Evolutionary conservation across 2,329 filamentous ascomycete species (phyloP).

Genomic region (Colletotrichum ledebouriae): DNA sequence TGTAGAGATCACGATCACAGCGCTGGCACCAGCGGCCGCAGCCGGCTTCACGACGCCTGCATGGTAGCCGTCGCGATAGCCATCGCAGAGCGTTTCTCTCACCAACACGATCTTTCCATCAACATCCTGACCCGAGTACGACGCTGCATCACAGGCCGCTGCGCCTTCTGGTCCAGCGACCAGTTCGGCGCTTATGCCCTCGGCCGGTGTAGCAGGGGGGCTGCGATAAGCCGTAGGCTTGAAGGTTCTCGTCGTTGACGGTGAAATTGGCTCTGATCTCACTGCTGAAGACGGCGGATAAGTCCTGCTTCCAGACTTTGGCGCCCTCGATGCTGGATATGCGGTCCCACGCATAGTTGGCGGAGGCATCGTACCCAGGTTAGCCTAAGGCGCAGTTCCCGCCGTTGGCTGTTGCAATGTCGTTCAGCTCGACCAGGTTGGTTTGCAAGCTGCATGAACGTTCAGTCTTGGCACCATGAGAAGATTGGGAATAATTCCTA

Average conservation of each 20-base stretch:
- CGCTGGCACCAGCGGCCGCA: conserved; percentile 48
- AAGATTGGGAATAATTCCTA: not conserved
- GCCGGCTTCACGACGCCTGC: conserved; percentile 50
- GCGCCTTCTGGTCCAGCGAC: conserved; percentile 47
- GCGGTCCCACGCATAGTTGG: conserved; percentile 49
- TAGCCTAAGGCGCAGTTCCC: conserved; percentile 51
- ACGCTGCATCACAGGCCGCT: conserved; percentile 45
- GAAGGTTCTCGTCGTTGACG: conserved; percentile 46
- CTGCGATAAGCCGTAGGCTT: conserved; percentile 49
- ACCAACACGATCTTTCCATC: conserved; percentile 51
- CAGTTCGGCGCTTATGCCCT: conserved; percentile 48
- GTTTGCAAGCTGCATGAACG: conserved; percentile 21
- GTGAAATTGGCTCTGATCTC: conserved; percentile 33
- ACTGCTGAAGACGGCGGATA: conserved; percentile 47
- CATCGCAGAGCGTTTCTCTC: conserved; percentile 49
- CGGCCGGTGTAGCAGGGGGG: conserved; percentile 50
- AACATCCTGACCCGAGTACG: conserved; percentile 47
- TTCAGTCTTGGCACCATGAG: not conserved
- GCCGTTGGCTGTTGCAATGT: conserved; percentile 50
- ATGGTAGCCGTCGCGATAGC: conserved; percentile 46
- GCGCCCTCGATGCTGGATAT: conserved; percentile 48
- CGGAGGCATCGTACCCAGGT: conserved; percentile 52
- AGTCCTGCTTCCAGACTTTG: conserved; percentile 49
- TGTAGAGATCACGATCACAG: conserved; percentile 51
- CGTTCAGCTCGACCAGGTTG: conserved; percentile 48